These are phyloP conservation scores for Naegleria lovaniensis DNA, from an alignment of 208 protist species.

Conservation along the genomic window DNA sequence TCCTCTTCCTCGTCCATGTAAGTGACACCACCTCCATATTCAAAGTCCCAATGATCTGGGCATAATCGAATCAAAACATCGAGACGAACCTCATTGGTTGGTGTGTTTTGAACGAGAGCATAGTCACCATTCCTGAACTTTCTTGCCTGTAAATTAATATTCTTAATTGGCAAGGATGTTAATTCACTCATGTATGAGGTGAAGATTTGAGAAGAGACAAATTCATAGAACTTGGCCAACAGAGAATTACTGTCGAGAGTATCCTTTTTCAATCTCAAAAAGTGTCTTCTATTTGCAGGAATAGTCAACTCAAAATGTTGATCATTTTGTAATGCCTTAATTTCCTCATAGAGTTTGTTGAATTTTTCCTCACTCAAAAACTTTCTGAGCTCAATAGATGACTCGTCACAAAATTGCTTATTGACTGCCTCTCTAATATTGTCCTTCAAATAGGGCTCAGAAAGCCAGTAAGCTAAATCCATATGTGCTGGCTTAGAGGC, in stretches of 20 bases:
- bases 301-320: neutral
- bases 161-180: neutral
- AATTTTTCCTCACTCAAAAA: neutral
- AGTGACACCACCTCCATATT: neutral
- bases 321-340: neutral
- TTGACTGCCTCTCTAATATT: neutral
- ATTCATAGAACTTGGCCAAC: neutral
- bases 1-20: conserved; percentile 31
- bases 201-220: neutral
- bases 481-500: neutral
- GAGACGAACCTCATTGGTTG: neutral
- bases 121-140: neutral
- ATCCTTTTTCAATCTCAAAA: neutral
- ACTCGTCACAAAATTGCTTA: neutral
- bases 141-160: neutral
- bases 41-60: neutral
- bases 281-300: conserved; percentile 18
- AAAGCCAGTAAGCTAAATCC: neutral
- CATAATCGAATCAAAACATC: neutral
- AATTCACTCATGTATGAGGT: neutral
- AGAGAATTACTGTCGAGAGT: neutral
- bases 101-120: neutral
- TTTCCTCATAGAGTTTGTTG: neutral
- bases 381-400: neutral
- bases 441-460: neutral